phyloP scores from a whole-genome alignment of 78 protist genomes.

The Tieghemostelium lacteum region DNA sequence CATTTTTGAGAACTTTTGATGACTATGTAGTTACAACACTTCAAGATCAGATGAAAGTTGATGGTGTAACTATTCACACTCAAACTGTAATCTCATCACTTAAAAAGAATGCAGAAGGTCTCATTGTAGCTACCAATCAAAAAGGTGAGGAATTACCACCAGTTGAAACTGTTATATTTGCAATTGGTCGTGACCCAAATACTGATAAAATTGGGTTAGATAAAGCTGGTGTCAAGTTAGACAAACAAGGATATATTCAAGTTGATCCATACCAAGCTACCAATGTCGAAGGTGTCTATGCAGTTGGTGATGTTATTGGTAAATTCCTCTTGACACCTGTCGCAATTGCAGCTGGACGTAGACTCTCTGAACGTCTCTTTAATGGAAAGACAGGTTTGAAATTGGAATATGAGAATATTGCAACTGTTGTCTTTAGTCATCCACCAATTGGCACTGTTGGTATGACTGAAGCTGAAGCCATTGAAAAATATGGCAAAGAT shows the following conservation, averaged over 20 bases:
- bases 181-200: conserved; percentile 89
- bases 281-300: conserved; percentile 59
- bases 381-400: conserved; percentile 51
- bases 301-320: conserved; percentile 91
- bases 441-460: conserved; percentile 96
- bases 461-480: conserved; percentile 90
- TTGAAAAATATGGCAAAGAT: conserved; percentile 77
- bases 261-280: conserved; percentile 89
- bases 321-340: conserved; percentile 88
- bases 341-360: conserved; percentile 95
- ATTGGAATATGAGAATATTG: conserved; percentile 84
- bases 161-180: conserved; percentile 84
- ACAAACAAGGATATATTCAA: conserved; percentile 42
- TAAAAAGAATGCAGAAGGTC: conserved; percentile 15
- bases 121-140: conserved; percentile 11
- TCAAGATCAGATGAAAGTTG: conserved; percentile 61
- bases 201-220: conserved; percentile 71
- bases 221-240: conserved; percentile 71
- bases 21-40: conserved; percentile 41
- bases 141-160: conserved; percentile 23
- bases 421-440: conserved; percentile 92
- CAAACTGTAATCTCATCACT: conserved; percentile 10
- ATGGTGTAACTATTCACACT: conserved; percentile 53
- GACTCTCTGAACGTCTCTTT: conserved; percentile 88
- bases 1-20: conserved; percentile 89